Evolutionary conservation across 202 grass and related monocot species (phyloP).

Genomic region (Sporobolus alterniflorus): DNA sequence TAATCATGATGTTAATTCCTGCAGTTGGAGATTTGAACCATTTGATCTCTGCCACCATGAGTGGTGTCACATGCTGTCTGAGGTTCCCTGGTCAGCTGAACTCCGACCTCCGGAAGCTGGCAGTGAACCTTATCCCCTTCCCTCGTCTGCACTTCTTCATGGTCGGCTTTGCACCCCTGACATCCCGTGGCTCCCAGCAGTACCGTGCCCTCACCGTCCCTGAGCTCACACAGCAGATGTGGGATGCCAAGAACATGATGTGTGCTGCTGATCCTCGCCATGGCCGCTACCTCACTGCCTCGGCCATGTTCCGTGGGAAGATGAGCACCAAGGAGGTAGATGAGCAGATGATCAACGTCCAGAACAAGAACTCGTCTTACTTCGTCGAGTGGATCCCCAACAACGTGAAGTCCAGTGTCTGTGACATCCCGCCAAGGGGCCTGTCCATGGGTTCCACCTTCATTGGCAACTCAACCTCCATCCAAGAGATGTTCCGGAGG

Average conservation of each 20-base stretch:
- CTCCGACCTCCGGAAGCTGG: conserved; percentile 69
- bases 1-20: conserved; percentile 18
- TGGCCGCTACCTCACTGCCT: conserved; percentile 85
- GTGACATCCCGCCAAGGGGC: conserved; percentile 72
- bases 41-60: conserved; percentile 80
- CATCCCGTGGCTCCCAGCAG: conserved; percentile 84
- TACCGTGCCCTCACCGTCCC: conserved; percentile 83
- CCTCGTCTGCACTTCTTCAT: conserved; percentile 91
- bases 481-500: conserved; percentile 96
- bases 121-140: conserved; percentile 77
- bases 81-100: conserved; percentile 77
- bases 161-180: conserved; percentile 74
- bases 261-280: conserved; percentile 75
- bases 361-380: conserved; percentile 90
- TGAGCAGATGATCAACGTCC: conserved; percentile 92
- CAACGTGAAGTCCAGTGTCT: conserved; percentile 88
- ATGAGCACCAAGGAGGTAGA: conserved; percentile 93
- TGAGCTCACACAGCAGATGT: conserved; percentile 87
- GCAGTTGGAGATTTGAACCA: conserved; percentile 83
- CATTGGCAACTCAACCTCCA: conserved; percentile 78
- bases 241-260: conserved; percentile 78
- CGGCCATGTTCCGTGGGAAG: conserved; percentile 91
- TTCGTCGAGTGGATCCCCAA: conserved; percentile 93
- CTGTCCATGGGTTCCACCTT: conserved; percentile 82
- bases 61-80: conserved; percentile 77